Percentiles rank a stretch among this genome's conserved stretches.
These are phyloP conservation scores for Vinca major DNA, from an alignment of 305 asterid species.

Conservation along the genomic window DNA sequence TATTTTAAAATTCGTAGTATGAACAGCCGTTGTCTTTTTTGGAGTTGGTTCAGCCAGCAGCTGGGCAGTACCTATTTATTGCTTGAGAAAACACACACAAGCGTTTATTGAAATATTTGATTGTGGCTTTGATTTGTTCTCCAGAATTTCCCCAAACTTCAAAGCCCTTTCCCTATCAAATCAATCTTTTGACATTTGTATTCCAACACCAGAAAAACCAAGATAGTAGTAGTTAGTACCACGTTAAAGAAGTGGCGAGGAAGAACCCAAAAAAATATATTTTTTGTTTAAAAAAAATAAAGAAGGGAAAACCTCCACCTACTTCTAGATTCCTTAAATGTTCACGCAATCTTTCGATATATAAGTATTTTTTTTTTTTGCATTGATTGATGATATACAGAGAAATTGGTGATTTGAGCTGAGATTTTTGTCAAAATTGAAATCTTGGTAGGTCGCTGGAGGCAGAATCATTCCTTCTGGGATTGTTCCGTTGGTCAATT, in stretches of 20 bases:
- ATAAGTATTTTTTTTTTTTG: background rate
- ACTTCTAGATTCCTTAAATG: conserved; percentile 18
- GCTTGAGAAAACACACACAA: conserved; percentile 13
- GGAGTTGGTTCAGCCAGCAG: too few relatives aligned
- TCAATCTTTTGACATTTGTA: conserved; percentile 8
- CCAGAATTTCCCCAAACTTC: conserved; percentile 15
- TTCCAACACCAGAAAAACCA: background rate
- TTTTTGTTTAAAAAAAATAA: background rate
- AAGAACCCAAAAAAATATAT: background rate
- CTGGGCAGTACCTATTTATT: conserved; percentile 18
- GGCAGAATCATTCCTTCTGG: conserved; percentile 2
- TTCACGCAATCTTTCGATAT: conserved; percentile 24
- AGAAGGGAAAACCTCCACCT: conserved; percentile 3
- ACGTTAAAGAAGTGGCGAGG: background rate
- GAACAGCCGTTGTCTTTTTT: too few relatives aligned
- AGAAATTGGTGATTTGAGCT: background rate
- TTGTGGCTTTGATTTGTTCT: conserved; percentile 16
- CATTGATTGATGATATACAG: background rate
- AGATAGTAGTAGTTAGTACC: background rate
- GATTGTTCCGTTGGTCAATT: conserved; percentile 1
- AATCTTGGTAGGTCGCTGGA: conserved; percentile 8
- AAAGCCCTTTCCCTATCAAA: conserved; percentile 11
- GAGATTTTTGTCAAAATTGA: conserved; percentile 7
- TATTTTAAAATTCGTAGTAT: too few relatives aligned
- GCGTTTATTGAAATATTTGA: background rate